Base-by-base conservation (phyloP, 2,329 filamentous ascomycete genomes). In the Colletotrichum noveboracense region DNA sequence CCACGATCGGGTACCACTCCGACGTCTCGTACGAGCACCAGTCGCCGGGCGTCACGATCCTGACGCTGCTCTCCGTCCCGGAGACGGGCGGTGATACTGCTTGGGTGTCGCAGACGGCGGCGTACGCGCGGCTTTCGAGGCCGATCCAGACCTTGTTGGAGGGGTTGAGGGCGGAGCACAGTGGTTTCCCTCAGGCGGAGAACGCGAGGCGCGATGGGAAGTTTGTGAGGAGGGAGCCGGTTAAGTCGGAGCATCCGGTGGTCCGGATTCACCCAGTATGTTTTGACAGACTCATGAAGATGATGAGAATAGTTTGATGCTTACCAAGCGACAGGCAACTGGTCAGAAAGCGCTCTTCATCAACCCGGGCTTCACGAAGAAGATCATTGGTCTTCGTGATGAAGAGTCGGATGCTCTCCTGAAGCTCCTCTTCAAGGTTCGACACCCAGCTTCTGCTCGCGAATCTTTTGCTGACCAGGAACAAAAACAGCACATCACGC, bases 361-460 rank as follows among this genome's bases (percentile, higher is more conserved):
- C 67, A 88, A 79, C 61, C 74, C 75, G 2, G 77, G 74, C 3
- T 78, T 97, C 86, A 96, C 94, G 6, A 92, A 95, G 66, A 89
- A 93, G 34, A 96, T 98, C 70, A 91, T 96, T 2, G 95, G 95
- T 14, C 91, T 93, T 81, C 97, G 98, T 86, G 95, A 95, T 82
- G 95, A 98, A 81, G 96, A 98, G 82, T 95, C 93, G 3, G 95
- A 97, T 78, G 89, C 89, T 64, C 86, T 96, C 12, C 88, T 96
- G 71, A 92, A 94, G 80, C 94, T 96, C 84, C 86, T 96, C 8
- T 95, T 88, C 78, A 84, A 88, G 74, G 82, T 83, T 74, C 4
- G 78, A 7, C 38, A 12, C 38, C 18, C 70, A 6, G 2, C 3
- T 1, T 26, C 24, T 21, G 5, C 8, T 21, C 48, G 26, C 7